Percentiles rank a stretch among this genome's conserved stretches.
phyloP scores from a whole-genome alignment of 129 eudicot genomes.

The Lactuca sativa region DNA sequence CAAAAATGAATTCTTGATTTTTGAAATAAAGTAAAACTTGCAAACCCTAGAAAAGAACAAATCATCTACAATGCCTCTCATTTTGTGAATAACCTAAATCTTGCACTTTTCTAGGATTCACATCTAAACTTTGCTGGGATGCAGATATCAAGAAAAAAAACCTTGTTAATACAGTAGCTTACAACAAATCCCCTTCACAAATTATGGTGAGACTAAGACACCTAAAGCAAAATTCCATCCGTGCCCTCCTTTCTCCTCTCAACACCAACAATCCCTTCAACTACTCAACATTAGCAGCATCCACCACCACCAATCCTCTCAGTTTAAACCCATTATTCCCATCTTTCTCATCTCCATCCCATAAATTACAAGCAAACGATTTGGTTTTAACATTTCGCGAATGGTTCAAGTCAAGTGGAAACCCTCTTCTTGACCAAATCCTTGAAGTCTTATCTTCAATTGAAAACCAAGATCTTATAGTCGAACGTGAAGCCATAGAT shows the following conservation, averaged over 20 bases:
- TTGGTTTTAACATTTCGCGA: slow-evolving; percentile 49
- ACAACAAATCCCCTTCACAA: slow-evolving; percentile 7
- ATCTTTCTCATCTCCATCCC: not conserved
- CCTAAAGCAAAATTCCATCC: slow-evolving; percentile 39
- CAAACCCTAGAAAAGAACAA: too few relatives aligned
- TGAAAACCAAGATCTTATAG: slow-evolving; percentile 10
- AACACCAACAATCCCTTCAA: slow-evolving; percentile 11
- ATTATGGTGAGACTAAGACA: slow-evolving; percentile 47
- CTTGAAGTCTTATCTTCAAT: slow-evolving; percentile 42
- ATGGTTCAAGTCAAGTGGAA: slow-evolving; percentile 56
- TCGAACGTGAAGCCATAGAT: slow-evolving; percentile 29
- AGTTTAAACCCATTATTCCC: slow-evolving; percentile 17
- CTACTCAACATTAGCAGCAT: slow-evolving; percentile 25
- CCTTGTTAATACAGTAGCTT: slow-evolving; percentile 17
- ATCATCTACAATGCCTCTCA: too few relatives aligned
- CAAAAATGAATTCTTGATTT: too few relatives aligned
- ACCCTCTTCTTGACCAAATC: slow-evolving; percentile 50
- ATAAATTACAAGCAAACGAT: slow-evolving; percentile 32
- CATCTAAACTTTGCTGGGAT: not conserved
- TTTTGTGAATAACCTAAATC: too few relatives aligned
- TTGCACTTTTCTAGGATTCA: too few relatives aligned
- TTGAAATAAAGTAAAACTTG: too few relatives aligned
- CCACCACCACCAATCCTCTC: slow-evolving; percentile 9
- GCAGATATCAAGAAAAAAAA: not conserved
- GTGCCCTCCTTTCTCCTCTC: slow-evolving; percentile 38